Conservation (phyloP, 1,284 basidiomycete genomes). For the Golubevia sp. region DNA sequence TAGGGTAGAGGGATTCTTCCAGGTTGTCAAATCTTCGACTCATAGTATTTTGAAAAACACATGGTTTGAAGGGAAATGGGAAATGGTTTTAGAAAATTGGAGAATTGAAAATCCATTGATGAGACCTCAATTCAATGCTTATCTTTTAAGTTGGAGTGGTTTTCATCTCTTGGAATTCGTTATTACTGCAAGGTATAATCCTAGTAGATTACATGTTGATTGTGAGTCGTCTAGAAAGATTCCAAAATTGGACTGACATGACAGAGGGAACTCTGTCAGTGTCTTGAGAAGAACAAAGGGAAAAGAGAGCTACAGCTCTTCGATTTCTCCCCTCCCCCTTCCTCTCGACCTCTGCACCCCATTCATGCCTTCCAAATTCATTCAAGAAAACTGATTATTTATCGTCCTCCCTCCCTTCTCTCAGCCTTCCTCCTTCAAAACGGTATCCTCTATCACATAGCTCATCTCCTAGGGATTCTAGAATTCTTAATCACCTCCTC, state of each 20-base stretch:
- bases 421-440: slow-evolving; percentile 93
- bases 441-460: slow-evolving; percentile 80
- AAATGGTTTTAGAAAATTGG: background rate
- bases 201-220: slow-evolving; percentile 86
- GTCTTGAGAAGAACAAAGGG: too few species aligned
- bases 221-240: slow-evolving; percentile 68
- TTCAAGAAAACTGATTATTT: too few species aligned
- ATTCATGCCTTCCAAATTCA: background rate
- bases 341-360: slow-evolving; percentile 1
- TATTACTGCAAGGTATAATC: slow-evolving; percentile 93
- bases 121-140: slow-evolving; percentile 79
- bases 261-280: too few species aligned
- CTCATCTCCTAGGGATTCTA: slow-evolving; percentile 75
- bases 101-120: background rate
- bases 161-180: slow-evolving; percentile 96
- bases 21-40: background rate
- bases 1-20: too few species aligned
- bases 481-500: slow-evolving; percentile 73
- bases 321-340: background rate
- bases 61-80: background rate
- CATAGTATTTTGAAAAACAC: background rate
- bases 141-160: slow-evolving; percentile 75
- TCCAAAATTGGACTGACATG: too few species aligned
- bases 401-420: background rate
- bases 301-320: background rate